Evolutionary conservation across 441 rosid genomes (phyloP), one percentile per base, ranked within the genome.

Genomic region (Gossypium davidsonii): DNA sequence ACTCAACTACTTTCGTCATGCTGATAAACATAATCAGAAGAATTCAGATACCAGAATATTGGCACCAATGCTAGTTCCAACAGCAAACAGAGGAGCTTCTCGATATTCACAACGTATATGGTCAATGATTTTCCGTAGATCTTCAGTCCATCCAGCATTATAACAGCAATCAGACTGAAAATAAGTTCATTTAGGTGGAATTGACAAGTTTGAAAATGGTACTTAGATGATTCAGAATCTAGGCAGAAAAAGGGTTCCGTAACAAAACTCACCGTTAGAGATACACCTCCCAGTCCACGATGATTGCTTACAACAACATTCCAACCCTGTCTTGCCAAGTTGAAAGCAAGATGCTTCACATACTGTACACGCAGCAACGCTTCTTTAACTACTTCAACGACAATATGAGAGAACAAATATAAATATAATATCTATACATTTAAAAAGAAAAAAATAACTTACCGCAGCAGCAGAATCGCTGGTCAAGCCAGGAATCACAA

Each of bases 141-240:
- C 98, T 79, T 86, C 93, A 23, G 98, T 91, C 92, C 91, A 91
- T 70, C 97, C 98, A 80, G 97, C 97, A 83, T 86, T 91, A 58
- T 91, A 93, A 71, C 89, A 88, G 81, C 89, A 83, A 86, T 89
- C 98, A 11, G 98, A 89, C 98, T 93, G 87, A 80, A 77, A 23
- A 48, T 60, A 72, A 60, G 48, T 3, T 59, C 39, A 14, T 59
- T 59, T 26, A 25, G 18, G 37, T 59, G 28, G 31, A 57, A 4
- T 57, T 57, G 31, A 57, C 7, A 23, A 56, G 11, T 58, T 58
- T 59, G 63, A 26, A 59, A 56, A 56, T 56, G 61, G 31, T 56
- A 49, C 5, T 49, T 2, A 49, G 31, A 25, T 25, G 57, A 49
- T 23, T 26, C 61, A 56, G 31, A 26, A 31, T 34, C 49, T 11